A percentile compares a stretch with the other conserved stretches of the same genome.
Conservation (phyloP, 257 asterid genomes). For the Solanum virginianum region DNA sequence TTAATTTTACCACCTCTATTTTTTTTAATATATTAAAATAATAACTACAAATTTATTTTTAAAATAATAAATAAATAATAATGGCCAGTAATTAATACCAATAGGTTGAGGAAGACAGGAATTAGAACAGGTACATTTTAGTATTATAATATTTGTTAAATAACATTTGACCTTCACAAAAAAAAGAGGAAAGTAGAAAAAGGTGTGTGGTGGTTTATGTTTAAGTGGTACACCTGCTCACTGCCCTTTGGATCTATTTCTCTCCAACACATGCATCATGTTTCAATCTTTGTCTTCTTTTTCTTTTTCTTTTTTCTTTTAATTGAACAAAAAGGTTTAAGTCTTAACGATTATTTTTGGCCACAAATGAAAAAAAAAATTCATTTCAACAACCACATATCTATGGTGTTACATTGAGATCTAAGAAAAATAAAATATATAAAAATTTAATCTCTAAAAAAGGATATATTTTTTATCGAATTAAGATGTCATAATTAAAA, state of each 20-base stretch:
- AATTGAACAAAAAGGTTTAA: neutral
- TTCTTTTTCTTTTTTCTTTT: neutral
- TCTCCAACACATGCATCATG: neutral
- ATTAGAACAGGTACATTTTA: neutral
- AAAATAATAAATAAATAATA: too few species aligned
- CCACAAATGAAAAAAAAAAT: neutral
- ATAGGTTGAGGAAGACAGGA: neutral
- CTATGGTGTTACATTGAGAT: too few species aligned
- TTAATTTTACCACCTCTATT: too few species aligned
- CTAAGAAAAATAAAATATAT: too few species aligned
- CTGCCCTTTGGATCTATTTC: neutral
- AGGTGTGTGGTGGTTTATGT: conserved; percentile 5
- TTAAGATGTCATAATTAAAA: neutral
- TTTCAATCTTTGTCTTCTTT: neutral
- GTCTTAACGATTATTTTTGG: neutral
- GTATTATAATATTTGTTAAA: neutral
- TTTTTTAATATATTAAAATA: too few species aligned
- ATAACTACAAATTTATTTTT: too few species aligned
- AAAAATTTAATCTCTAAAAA: too few species aligned
- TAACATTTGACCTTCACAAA: neutral
- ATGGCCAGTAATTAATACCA: neutral
- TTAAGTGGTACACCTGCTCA: neutral
- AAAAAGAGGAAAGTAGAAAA: neutral
- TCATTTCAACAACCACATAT: too few species aligned
- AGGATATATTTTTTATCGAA: neutral